Conservation (phyloP, 2,329 filamentous ascomycete species). For the Fusarium ramigenum region DNA sequence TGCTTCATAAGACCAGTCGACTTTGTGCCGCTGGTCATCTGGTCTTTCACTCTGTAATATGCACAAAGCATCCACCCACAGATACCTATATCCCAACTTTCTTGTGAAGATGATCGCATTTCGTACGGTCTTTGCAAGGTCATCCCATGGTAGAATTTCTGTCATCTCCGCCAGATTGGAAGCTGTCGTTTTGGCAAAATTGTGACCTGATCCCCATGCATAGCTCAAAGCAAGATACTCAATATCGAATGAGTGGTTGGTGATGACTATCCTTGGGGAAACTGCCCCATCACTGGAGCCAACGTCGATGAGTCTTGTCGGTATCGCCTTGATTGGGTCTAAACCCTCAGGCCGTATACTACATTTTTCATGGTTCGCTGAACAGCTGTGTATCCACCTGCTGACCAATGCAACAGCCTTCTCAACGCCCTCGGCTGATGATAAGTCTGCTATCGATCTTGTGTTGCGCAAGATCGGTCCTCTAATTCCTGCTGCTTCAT, state of each 20-base stretch:
- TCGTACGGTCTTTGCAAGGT: background rate
- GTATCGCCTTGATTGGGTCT: background rate
- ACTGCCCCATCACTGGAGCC: background rate
- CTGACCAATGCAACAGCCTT: background rate
- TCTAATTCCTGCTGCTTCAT: no score
- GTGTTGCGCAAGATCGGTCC: accelerated
- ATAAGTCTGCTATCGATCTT: background rate
- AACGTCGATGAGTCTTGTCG: background rate
- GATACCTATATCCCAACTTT: background rate
- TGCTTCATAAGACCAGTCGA: slow-evolving; percentile 2
- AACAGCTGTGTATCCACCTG: background rate
- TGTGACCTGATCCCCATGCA: background rate
- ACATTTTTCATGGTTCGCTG: background rate
- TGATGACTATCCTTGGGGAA: background rate
- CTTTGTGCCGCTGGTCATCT: background rate
- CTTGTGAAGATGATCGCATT: background rate
- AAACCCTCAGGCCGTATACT: no score
- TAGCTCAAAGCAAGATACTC: slow-evolving; percentile 9
- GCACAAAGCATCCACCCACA: slow-evolving; percentile 7
- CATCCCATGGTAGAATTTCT: background rate
- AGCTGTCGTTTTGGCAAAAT: background rate
- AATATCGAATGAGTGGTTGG: background rate
- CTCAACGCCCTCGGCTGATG: background rate
- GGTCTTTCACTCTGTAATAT: background rate
- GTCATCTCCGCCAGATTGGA: background rate